Base-by-base conservation (phyloP, 2,329 filamentous ascomycete species). In the Xylariaceae sp. region DNA sequence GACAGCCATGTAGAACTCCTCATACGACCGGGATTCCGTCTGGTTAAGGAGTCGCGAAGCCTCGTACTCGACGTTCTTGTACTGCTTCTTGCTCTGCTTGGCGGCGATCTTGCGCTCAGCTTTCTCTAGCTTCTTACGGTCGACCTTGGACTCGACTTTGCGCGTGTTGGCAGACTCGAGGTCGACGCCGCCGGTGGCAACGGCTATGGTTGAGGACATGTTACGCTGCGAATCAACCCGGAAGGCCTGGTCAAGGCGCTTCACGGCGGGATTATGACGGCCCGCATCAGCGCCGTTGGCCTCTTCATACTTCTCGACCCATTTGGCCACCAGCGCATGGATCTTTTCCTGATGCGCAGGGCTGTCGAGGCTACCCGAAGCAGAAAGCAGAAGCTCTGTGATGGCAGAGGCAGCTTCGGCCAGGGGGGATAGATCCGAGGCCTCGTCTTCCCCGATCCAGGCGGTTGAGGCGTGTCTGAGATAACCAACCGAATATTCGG, bases 1-100 rank as follows among this genome's bases (percentile, higher is more conserved):
- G 77, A 99, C 94, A 51, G 90, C 87, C 94, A 99, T 97, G 81
- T 95, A 99, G 75, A 99, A 97, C 71, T 99, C 94, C 74, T 99
- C 94, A 71, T 99, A 99, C 41, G 90, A 95, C 78, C 96, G 87
- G 9, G 86, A 83, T 65, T 92, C 87, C 3, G 89, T 80, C 72
- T 89, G 83, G 68, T 95, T 87, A 62, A 99, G 84, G 62, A 99
- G 78, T 63, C 85, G 86, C 9, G 94, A 97, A 0, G 94, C 89
- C 75, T 99, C 94, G 71, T 99, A 99, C 73, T 96, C 89, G 64
- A 99, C 94, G 53, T 87, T 96, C 80, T 97, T 97, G 86, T 94
- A 96, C 37, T 86, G 84, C 78, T 99, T 99, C 79, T 95, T 95
- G 76, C 91, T 94, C 76, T 97, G 94, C 78, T 99, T 99, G 66